Conservation (phyloP, 179 eudicot species). For the Beta corolliflora region DNA sequence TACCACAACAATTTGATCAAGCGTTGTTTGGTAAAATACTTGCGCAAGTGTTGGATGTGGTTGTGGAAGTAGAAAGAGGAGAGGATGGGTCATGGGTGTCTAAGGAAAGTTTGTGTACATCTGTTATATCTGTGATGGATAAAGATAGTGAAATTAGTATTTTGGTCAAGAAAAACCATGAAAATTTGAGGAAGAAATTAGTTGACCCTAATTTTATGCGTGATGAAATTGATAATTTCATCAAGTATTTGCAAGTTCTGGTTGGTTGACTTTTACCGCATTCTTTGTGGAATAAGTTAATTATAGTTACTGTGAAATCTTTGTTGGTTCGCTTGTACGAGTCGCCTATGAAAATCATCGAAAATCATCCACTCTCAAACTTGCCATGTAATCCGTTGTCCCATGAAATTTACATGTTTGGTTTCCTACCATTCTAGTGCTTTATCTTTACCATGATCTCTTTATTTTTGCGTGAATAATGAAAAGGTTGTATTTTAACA, state of each 20-base stretch:
- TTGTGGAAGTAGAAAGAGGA: constrained; percentile 53
- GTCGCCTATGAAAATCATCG: too few species aligned
- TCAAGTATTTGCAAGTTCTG: constrained; percentile 36
- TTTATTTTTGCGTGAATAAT: too few species aligned
- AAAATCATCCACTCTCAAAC: too few species aligned
- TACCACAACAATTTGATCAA: constrained; percentile 40
- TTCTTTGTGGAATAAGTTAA: background rate
- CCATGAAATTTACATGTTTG: too few species aligned
- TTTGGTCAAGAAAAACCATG: constrained; percentile 43
- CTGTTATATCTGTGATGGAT: constrained; percentile 51
- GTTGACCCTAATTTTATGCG: constrained; percentile 36
- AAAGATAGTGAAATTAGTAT: constrained; percentile 38
- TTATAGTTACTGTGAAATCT: too few species aligned
- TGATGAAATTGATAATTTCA: constrained; percentile 43
- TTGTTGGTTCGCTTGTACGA: too few species aligned
- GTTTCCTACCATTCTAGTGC: too few species aligned
- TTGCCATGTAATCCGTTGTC: too few species aligned
- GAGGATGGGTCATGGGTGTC: constrained; percentile 38
- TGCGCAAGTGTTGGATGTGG: constrained; percentile 49
- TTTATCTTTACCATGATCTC: too few species aligned
- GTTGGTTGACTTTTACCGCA: background rate
- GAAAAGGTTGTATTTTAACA: too few species aligned
- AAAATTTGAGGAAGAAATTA: constrained; percentile 44
- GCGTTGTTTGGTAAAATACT: constrained; percentile 30
- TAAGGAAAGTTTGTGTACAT: constrained; percentile 53